Evolutionary conservation across 495 filamentous ascomycete species (phyloP).

Genomic region (Daldinia vernicosa): DNA sequence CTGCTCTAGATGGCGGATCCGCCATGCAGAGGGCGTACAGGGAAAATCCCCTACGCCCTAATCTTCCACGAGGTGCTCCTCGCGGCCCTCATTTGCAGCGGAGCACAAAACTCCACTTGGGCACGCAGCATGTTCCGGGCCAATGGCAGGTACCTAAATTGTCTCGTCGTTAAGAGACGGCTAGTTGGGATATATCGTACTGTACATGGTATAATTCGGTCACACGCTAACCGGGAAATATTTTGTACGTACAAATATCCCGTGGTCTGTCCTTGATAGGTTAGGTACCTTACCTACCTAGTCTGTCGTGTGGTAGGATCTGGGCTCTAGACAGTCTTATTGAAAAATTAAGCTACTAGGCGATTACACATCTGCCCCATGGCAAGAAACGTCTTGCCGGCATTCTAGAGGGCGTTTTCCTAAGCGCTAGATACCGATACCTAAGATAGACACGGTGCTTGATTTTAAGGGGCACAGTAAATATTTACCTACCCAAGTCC

Average conservation of each 20-base stretch:
- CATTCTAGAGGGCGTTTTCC: neutral
- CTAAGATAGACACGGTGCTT: neutral
- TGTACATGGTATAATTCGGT: neutral
- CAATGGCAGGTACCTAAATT: neutral
- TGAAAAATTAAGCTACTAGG: neutral
- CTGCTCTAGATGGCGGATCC: neutral
- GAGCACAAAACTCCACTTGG: conserved; percentile 9
- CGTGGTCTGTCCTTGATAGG: no score
- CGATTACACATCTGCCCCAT: neutral
- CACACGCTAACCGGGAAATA: neutral
- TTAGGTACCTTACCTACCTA: no score
- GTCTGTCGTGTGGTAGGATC: no score
- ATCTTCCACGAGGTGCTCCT: conserved; percentile 15
- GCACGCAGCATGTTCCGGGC: neutral
- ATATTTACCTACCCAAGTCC: neutral
- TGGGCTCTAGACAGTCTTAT: neutral
- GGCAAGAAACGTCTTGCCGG: neutral
- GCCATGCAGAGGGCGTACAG: neutral
- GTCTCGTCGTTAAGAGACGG: neutral
- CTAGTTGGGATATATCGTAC: neutral
- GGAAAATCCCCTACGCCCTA: conserved; percentile 6
- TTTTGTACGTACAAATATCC: neutral
- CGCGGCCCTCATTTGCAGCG: conserved; percentile 12
- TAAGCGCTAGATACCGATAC: neutral
- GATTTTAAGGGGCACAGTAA: neutral